Evolutionary conservation across 345 rosid genomes (phyloP).

Genomic region (Aegle marmelos): DNA sequence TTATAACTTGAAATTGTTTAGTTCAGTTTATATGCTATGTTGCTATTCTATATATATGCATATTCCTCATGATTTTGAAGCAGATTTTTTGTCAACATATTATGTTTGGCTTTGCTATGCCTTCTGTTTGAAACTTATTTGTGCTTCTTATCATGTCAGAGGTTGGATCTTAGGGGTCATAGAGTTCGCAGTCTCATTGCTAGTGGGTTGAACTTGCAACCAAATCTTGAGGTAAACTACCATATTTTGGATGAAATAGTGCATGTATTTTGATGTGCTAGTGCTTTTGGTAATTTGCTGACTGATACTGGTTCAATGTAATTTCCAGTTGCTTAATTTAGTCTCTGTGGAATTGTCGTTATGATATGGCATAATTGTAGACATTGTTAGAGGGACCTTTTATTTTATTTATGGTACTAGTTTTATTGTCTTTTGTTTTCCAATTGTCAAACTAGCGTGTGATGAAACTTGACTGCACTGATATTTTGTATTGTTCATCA

Average conservation of each 20-base stretch:
- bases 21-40: neutral
- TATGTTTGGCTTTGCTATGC: slow-evolving; percentile 10
- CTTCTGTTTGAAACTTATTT: slow-evolving; percentile 14
- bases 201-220: slow-evolving; percentile 72
- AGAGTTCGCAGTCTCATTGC: slow-evolving; percentile 77
- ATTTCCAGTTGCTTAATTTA: neutral
- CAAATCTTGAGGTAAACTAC: slow-evolving; percentile 79
- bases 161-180: slow-evolving; percentile 97
- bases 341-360: neutral
- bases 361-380: neutral
- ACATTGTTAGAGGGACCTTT: neutral
- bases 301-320: neutral
- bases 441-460: neutral
- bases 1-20: neutral
- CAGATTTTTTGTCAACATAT: neutral
- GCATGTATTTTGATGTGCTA: neutral
- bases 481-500: neutral
- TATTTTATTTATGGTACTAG: neutral
- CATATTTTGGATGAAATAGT: neutral
- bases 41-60: too few species aligned
- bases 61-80: neutral
- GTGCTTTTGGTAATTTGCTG: neutral
- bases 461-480: neutral
- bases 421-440: neutral
- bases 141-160: slow-evolving; percentile 42